Evolutionary conservation across 2,329 filamentous ascomycete species (phyloP).

Genomic region (Orbilia oligospora): DNA sequence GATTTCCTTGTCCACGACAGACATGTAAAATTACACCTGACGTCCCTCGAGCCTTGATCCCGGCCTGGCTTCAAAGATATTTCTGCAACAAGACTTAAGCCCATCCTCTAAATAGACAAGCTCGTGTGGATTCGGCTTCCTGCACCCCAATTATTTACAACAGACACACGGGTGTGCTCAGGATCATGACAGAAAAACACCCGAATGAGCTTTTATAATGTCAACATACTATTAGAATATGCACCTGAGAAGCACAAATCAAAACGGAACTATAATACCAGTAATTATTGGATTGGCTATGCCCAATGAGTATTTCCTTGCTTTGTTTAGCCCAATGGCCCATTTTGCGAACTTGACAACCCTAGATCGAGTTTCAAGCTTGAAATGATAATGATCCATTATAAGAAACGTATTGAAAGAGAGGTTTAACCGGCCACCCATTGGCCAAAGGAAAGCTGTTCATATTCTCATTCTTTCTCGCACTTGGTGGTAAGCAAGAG

Average conservation of each 20-base stretch:
- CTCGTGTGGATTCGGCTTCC: conserved; percentile 36
- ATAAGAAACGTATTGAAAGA: conserved; percentile 52
- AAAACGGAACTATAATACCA: conserved; percentile 55
- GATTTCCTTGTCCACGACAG: conserved; percentile 39
- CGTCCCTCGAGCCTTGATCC: conserved; percentile 56
- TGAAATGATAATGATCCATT: conserved; percentile 57
- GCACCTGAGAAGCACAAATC: conserved; percentile 39
- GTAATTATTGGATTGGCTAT: conserved; percentile 54
- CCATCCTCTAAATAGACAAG: conserved; percentile 40
- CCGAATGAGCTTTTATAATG: conserved; percentile 14
- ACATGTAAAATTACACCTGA: conserved; percentile 52
- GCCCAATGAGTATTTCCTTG: conserved; percentile 53
- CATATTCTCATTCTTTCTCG: conserved; percentile 25
- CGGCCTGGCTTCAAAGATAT: conserved; percentile 49
- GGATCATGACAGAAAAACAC: conserved; percentile 27
- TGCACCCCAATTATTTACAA: conserved; percentile 23
- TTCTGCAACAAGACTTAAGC: conserved; percentile 23
- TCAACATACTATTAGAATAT: conserved; percentile 37
- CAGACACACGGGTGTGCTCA: neutral
- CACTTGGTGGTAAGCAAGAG: conserved; percentile 19
- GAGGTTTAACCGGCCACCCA: conserved; percentile 56
- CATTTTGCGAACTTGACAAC: conserved; percentile 50
- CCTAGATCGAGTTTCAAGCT: conserved; percentile 50
- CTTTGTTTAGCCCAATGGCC: conserved; percentile 54
- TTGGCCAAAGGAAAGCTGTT: conserved; percentile 38